Evolutionary conservation across 148 eudicot species (phyloP).

Genomic region (Rhododendron griersonianum): DNA sequence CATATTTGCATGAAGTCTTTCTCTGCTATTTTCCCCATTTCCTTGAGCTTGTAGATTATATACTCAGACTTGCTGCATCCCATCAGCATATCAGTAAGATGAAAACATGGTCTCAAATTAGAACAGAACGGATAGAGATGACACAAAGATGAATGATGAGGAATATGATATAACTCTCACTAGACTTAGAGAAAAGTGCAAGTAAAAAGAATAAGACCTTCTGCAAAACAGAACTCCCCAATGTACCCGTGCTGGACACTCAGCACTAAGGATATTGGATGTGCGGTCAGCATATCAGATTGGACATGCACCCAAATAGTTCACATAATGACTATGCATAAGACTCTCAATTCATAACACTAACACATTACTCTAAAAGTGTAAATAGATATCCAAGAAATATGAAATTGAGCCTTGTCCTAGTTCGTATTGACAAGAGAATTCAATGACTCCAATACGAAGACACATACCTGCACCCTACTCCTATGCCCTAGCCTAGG

Average conservation of each 20-base stretch:
- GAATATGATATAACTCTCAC: not conserved
- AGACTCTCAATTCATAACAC: not conserved
- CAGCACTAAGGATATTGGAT: not conserved
- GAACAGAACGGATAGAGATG: not conserved
- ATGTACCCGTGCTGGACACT: not conserved
- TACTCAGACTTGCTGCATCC: conserved; percentile 63
- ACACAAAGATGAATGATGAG: not conserved
- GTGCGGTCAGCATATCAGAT: not conserved
- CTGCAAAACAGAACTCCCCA: not conserved
- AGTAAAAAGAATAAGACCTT: not conserved
- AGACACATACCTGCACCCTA: not conserved
- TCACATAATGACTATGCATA: not conserved
- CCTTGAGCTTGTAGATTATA: conserved; percentile 59
- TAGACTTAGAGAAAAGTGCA: not conserved
- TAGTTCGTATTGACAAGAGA: not conserved
- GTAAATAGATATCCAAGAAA: not conserved
- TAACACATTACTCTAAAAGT: not conserved
- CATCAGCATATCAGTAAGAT: not conserved
- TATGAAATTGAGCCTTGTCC: not conserved
- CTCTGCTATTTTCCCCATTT: conserved; percentile 62
- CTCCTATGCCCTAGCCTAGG: not conserved
- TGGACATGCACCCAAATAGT: not conserved
- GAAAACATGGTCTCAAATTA: not conserved
- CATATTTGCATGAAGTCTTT: conserved; percentile 40
- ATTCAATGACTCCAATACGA: not conserved